phyloP scores from a whole-genome alignment of 2,329 filamentous ascomycete genomes.

The Fusarium sublunatum region DNA sequence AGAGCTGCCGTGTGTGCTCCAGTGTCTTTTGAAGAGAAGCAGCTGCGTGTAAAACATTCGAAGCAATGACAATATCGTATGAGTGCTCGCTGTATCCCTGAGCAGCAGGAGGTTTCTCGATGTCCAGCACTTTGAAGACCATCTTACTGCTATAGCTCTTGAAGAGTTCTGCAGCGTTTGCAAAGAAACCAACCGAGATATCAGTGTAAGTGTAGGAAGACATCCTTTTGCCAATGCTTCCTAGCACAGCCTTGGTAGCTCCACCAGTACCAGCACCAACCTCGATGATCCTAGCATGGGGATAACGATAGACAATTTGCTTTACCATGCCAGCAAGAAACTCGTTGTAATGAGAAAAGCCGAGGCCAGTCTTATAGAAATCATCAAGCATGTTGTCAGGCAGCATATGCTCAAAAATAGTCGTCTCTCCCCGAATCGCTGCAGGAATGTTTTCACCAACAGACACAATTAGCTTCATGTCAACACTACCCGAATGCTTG shows the following conservation, averaged over 20 bases:
- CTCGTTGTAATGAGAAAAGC: neutral
- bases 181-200: constrained; percentile 16
- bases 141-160: constrained; percentile 1
- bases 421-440: constrained; percentile 49
- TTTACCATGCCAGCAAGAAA: constrained; percentile 3
- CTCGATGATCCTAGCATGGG: constrained; percentile 8
- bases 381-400: constrained; percentile 49
- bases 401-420: constrained; percentile 53
- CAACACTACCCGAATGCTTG: neutral
- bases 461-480: neutral
- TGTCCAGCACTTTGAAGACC: constrained; percentile 15
- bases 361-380: constrained; percentile 46
- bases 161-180: constrained; percentile 2
- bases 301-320: constrained; percentile 5
- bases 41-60: constrained; percentile 18
- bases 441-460: constrained; percentile 51
- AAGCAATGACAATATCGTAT: constrained; percentile 25
- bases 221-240: too few species aligned
- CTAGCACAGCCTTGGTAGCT: neutral
- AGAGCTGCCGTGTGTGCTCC: constrained; percentile 9
- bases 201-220: constrained; percentile 11
- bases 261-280: constrained; percentile 10
- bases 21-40: neutral
- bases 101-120: constrained; percentile 7
- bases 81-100: constrained; percentile 23